These are phyloP conservation scores for Earliella scabrosa DNA, from an alignment of 1,284 basidiomycete genomes.

Conservation along the genomic window DNA sequence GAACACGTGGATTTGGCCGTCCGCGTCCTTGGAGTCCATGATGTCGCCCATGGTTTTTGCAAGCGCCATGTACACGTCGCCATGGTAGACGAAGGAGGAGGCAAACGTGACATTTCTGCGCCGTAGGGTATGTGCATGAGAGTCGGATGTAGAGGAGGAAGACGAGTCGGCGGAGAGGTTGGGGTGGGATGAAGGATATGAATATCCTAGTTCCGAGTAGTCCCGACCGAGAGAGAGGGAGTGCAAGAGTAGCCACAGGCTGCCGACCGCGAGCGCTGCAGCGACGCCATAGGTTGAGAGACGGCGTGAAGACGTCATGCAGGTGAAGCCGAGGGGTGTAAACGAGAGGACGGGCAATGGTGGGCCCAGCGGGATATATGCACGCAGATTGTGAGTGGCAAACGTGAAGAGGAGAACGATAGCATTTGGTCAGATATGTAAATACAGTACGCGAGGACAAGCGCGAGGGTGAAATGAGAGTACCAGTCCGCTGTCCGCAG, in stretches of 20 bases:
- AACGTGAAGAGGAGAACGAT: not conserved
- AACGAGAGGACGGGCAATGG: conserved; percentile 11
- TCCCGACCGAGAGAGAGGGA: conserved; percentile 3
- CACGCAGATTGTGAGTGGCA: not conserved
- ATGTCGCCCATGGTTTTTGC: conserved; percentile 38
- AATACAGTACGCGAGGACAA: too few relatives aligned
- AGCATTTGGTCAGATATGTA: too few relatives aligned
- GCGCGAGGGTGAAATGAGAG: too few relatives aligned
- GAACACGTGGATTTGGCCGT: conserved; percentile 34
- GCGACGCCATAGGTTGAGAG: conserved; percentile 8
- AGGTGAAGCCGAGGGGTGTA: not conserved
- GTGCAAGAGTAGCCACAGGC: conserved; percentile 9
- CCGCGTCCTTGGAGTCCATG: conserved; percentile 20
- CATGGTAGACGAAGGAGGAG: conserved; percentile 37
- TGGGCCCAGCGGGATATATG: not conserved
- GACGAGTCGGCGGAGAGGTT: not conserved
- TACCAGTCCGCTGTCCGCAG: too few relatives aligned
- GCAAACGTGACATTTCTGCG: conserved; percentile 35
- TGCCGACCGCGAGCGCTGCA: conserved; percentile 6
- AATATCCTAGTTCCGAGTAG: not conserved
- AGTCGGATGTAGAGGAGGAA: not conserved
- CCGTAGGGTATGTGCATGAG: conserved; percentile 1
- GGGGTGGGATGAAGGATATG: not conserved
- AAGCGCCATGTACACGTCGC: conserved; percentile 42
- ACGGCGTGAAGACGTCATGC: conserved; percentile 2